These are phyloP conservation scores for Heliosperma pusillum DNA, from an alignment of 148 eudicot genomes.

Conservation along the genomic window DNA sequence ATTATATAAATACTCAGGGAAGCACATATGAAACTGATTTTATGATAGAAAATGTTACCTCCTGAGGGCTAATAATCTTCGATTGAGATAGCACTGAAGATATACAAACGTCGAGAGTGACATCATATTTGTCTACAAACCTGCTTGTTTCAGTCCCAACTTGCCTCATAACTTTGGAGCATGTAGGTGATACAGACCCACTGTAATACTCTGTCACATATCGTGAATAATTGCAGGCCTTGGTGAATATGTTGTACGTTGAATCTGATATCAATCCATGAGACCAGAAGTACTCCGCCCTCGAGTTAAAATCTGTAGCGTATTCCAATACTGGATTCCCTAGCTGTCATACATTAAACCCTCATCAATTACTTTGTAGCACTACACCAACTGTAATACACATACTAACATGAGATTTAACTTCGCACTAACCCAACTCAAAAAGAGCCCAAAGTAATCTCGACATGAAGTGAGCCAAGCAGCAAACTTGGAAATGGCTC, in stretches of 20 bases:
- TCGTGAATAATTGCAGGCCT: conserved; percentile 82
- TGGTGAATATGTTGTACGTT: conserved; percentile 75
- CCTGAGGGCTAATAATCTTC: conserved; percentile 72
- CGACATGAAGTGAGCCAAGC: too few species aligned
- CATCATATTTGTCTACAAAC: conserved; percentile 93
- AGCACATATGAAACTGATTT: background rate
- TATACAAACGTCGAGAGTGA: conserved; percentile 91
- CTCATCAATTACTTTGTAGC: background rate
- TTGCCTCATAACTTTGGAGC: conserved; percentile 72
- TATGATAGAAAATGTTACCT: conserved; percentile 19
- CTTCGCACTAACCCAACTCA: too few species aligned
- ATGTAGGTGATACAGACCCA: conserved; percentile 62
- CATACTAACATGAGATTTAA: background rate
- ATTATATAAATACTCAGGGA: background rate
- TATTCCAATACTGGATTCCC: conserved; percentile 95
- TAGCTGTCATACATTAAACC: conserved; percentile 38
- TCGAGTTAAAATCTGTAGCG: conserved; percentile 84
- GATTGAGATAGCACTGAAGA: conserved; percentile 86
- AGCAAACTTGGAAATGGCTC: too few species aligned
- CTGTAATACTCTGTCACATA: conserved; percentile 80
- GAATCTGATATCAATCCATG: conserved; percentile 95
- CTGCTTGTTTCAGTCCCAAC: conserved; percentile 79
- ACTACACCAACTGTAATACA: background rate
- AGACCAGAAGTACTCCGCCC: conserved; percentile 98
- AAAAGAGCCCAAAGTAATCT: too few species aligned